These are phyloP conservation scores for Ilyonectria sp. DNA, from an alignment of 2,329 filamentous ascomycete species.

Conservation along the genomic window DNA sequence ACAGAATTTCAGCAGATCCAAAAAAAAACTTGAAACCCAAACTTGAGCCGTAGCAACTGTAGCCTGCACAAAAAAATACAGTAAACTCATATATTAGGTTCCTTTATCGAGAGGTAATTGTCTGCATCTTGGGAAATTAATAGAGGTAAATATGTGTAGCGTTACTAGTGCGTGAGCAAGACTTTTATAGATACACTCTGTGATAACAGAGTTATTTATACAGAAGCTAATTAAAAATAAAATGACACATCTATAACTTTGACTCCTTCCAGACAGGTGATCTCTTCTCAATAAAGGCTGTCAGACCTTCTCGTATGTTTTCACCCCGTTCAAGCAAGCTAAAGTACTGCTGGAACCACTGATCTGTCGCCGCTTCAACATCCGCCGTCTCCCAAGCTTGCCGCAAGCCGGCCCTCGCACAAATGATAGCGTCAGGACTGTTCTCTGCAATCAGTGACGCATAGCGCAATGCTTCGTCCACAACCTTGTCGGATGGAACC, in stretches of 20 bases:
- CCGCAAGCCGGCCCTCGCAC: conserved; percentile 54
- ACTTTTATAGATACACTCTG: too few relatives aligned
- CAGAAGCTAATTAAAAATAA: too few relatives aligned
- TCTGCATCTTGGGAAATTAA: too few relatives aligned
- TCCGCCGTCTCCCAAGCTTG: conserved; percentile 55
- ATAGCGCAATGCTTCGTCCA: conserved; percentile 42
- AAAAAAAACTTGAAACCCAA: too few relatives aligned
- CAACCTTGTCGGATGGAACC: conserved; percentile 20
- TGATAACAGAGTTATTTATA: too few relatives aligned
- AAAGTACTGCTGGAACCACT: conserved; percentile 58
- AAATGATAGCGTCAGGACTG: conserved; percentile 54
- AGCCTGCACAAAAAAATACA: too few relatives aligned
- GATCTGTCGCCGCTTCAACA: conserved; percentile 56
- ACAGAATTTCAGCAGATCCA: too few relatives aligned
- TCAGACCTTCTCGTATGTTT: conserved; percentile 63
- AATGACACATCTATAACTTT: not conserved
- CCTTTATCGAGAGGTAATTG: too few relatives aligned
- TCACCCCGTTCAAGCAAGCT: conserved; percentile 57
- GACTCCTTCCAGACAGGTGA: conserved; percentile 21
- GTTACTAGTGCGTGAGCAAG: too few relatives aligned
- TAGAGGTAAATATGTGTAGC: too few relatives aligned
- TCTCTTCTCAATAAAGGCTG: conserved; percentile 65
- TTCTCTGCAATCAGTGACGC: conserved; percentile 51
- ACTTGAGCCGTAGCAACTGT: too few relatives aligned
- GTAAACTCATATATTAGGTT: too few relatives aligned